Base-by-base conservation (phyloP, 345 rosid genomes). In the Salix caprea region DNA sequence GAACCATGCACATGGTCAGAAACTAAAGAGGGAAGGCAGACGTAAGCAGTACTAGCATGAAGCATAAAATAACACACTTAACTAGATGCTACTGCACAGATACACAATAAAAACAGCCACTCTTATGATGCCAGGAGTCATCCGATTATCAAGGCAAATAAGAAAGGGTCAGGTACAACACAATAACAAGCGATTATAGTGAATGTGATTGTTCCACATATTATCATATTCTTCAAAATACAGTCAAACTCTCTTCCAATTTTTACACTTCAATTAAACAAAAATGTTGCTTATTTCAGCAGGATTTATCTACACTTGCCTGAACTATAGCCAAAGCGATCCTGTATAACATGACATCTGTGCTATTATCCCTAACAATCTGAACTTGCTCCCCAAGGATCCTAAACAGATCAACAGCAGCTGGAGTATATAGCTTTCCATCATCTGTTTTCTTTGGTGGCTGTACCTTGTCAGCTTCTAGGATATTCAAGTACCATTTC, bases 351-450 rank as follows among this genome's bases (percentile, higher is more conserved):
- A 96, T 96, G 77, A 90, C 85, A 85, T 96, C 98, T 7, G 97
- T 94, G 90, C 98, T 96, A 81, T 92, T 94, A 72, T 96, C 99
- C 80, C 97, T 89, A 44, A 96, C 99, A 83, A 90, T 94, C 86
- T 96, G 97, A 86, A 96, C 97, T 86, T 94, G 98, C 89, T 96
- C 99, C 82, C 94, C 97, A 21, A 96, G 97, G 80, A 96, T 96
- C 87, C 99, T 94, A 86, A 96, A 94, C 78, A 96, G 81, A 85
- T 96, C 99, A 82, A 96, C 98, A 69, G 99, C 99, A 85, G 99
- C 98, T 69, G 98, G 98, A 74, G 99, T 96, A 80, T 96, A 96
- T 72, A 96, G 88, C 87, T 96, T 96, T 67, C 99, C 99, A 80
- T 96, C 99, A 72, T 96, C 99, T 44, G 97, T 93, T 86, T 92